These are phyloP conservation scores for Phytophthora megakarya DNA, from an alignment of 352 stramenopile species.

Conservation along the genomic window DNA sequence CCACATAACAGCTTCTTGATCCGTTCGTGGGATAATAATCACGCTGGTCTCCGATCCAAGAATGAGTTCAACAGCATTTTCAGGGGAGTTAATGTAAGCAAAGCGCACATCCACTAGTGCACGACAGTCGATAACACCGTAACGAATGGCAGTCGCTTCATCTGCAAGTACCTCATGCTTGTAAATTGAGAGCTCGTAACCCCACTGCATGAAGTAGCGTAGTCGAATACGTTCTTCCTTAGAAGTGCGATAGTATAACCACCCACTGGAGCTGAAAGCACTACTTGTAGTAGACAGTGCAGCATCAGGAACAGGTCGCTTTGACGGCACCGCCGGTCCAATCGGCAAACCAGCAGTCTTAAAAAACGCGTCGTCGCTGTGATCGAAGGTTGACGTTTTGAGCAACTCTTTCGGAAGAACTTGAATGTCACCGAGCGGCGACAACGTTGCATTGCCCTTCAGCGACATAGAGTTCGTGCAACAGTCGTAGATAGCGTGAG, in stretches of 20 bases:
- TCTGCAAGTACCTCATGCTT: constrained; percentile 87
- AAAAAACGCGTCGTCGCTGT: constrained; percentile 47
- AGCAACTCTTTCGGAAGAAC: constrained; percentile 84
- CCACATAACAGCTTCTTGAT: constrained; percentile 88
- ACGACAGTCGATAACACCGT: constrained; percentile 87
- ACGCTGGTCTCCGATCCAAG: constrained; percentile 79
- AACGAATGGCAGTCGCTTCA: constrained; percentile 79
- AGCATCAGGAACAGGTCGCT: constrained; percentile 18
- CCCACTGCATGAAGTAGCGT: constrained; percentile 89
- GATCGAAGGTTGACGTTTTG: constrained; percentile 80
- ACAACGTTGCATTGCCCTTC: constrained; percentile 66
- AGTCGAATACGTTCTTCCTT: constrained; percentile 82
- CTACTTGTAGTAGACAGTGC: constrained; percentile 25
- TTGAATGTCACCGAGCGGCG: constrained; percentile 73
- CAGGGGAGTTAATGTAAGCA: constrained; percentile 82
- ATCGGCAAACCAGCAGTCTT: constrained; percentile 36
- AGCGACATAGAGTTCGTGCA: constrained; percentile 89
- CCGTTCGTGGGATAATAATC: constrained; percentile 81
- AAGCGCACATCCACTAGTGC: constrained; percentile 83
- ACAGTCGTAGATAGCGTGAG: constrained; percentile 80
- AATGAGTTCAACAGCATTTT: constrained; percentile 86
- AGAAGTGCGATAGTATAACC: constrained; percentile 86
- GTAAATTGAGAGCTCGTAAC: constrained; percentile 89
- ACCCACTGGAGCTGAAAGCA: constrained; percentile 78
- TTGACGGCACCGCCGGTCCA: constrained; percentile 19